Evolutionary conservation across 371 early-diverging fungal genomes (phyloP).

Genomic region (Rhizopus microsporus): DNA sequence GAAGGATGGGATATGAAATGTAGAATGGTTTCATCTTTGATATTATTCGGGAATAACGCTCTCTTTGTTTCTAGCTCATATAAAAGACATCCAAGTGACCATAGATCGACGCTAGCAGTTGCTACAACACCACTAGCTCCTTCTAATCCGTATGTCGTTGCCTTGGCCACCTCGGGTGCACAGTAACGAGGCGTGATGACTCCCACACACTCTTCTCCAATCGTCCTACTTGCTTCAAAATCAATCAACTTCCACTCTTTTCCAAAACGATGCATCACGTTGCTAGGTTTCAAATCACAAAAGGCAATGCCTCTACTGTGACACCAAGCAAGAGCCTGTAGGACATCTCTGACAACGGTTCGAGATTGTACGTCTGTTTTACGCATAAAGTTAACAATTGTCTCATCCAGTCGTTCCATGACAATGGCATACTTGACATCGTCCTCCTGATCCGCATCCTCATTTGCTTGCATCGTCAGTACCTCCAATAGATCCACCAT

Average conservation of each 20-base stretch:
- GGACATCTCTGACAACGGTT: conserved; percentile 28
- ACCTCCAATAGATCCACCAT: conserved; percentile 50
- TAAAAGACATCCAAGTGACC: conserved; percentile 52
- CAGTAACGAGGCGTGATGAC: conserved; percentile 31
- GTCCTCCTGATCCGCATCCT: conserved; percentile 26
- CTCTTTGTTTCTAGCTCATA: conserved; percentile 51
- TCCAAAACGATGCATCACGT: conserved; percentile 35
- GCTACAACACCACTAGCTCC: conserved; percentile 54
- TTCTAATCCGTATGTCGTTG: conserved; percentile 51
- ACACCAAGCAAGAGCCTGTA: conserved; percentile 40
- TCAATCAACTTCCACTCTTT: conserved; percentile 47
- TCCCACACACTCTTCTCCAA: conserved; percentile 33
- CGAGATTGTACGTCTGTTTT: conserved; percentile 1
- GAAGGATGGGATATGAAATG: conserved; percentile 55
- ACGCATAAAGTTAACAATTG: conserved; percentile 24
- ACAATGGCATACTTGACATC: conserved; percentile 41
- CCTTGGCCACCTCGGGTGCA: conserved; percentile 52
- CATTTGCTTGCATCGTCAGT: conserved; percentile 43
- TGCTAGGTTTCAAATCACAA: conserved; percentile 42
- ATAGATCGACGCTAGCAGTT: conserved; percentile 47
- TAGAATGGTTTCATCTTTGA: conserved; percentile 51
- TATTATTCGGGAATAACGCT: conserved; percentile 40
- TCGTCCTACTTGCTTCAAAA: conserved; percentile 51
- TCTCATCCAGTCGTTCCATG: conserved; percentile 45
- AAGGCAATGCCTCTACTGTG: conserved; percentile 41